phyloP scores from a whole-genome alignment of 2,329 filamentous ascomycete genomes.

The Helminthosporium solani region DNA sequence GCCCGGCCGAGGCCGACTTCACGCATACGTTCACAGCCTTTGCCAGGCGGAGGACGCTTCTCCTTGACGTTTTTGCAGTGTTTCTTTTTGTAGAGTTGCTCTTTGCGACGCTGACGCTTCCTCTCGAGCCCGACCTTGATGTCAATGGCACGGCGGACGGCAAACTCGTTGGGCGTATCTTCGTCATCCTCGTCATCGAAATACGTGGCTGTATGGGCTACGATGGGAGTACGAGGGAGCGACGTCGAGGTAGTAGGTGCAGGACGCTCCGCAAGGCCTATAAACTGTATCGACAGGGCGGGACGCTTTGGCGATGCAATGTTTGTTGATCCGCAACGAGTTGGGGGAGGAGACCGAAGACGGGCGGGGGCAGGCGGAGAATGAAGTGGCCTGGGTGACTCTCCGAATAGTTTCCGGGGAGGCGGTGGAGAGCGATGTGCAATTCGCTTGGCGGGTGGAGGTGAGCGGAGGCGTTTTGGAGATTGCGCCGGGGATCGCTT shows the following conservation, averaged over 20 bases:
- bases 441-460: constrained; percentile 44
- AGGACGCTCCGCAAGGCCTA: constrained; percentile 61
- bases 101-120: constrained; percentile 87
- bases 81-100: constrained; percentile 88
- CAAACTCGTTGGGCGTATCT: constrained; percentile 50
- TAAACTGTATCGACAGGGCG: constrained; percentile 48
- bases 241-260: constrained; percentile 79
- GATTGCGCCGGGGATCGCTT: constrained; percentile 55
- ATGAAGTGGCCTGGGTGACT: constrained; percentile 66
- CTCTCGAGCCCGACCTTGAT: constrained; percentile 89
- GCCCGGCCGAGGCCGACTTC: constrained; percentile 88
- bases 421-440: constrained; percentile 39
- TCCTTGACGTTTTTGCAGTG: constrained; percentile 78
- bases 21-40: constrained; percentile 89
- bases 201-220: constrained; percentile 24
- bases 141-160: constrained; percentile 90
- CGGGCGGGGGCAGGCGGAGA: constrained; percentile 44
- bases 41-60: constrained; percentile 72
- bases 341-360: constrained; percentile 68
- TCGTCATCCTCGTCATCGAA: constrained; percentile 46
- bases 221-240: constrained; percentile 72
- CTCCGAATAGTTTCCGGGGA: constrained; percentile 62
- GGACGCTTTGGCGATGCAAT: constrained; percentile 40
- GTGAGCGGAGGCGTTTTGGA: constrained; percentile 62
- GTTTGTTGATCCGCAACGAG: constrained; percentile 47